phyloP scores from a whole-genome alignment of 2,329 filamentous ascomycete species.

The Ceratocystis destructans region DNA sequence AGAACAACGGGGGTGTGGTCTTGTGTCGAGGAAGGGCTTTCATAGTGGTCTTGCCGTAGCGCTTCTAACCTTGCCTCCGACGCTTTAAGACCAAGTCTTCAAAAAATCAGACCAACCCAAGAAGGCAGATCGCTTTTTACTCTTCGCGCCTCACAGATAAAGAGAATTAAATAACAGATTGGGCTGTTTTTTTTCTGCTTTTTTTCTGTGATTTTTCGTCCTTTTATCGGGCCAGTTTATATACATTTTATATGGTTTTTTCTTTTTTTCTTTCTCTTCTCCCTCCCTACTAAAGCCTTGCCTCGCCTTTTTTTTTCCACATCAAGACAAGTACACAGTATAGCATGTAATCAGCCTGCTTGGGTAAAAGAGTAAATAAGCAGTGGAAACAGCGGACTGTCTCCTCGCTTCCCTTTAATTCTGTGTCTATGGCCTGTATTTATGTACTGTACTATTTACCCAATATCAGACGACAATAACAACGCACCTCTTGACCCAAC shows the following conservation, averaged over 20 bases:
- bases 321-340: background rate
- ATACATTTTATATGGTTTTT: background rate
- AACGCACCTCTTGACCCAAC: background rate
- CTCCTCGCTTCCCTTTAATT: too few species aligned
- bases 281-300: background rate
- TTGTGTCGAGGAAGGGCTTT: background rate
- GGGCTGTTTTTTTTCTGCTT: background rate
- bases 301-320: background rate
- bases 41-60: conserved; percentile 1
- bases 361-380: background rate
- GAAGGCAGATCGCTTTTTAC: background rate
- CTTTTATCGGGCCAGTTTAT: background rate
- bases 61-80: conserved; percentile 4
- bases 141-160: background rate
- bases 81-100: conserved; percentile 2
- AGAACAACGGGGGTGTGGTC: background rate
- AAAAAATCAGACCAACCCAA: conserved; percentile 7
- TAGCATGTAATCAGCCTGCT: background rate
- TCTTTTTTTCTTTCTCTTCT: background rate
- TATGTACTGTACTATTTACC: background rate
- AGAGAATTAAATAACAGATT: conserved; percentile 1
- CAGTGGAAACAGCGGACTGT: too few species aligned
- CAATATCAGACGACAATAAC: background rate
- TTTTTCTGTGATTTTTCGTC: background rate
- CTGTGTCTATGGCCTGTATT: background rate